Evolutionary conservation across 257 asterid genomes (phyloP).

Genomic region (Solanum dulcamara): DNA sequence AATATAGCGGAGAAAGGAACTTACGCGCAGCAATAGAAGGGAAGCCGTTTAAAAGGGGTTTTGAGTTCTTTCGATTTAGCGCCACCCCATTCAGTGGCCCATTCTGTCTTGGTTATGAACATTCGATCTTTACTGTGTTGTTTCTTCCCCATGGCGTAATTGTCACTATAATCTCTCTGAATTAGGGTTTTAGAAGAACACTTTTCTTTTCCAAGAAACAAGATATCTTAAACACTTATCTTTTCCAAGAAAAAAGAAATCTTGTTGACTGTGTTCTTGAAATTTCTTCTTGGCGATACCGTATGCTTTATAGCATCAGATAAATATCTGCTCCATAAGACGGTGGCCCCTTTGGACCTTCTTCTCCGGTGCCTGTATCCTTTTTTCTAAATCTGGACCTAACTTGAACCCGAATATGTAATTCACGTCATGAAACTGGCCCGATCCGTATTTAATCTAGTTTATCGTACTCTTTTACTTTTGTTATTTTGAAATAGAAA

Average conservation of each 20-base stretch:
- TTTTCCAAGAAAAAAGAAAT: neutral
- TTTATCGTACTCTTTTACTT: no score
- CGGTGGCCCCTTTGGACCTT: neutral
- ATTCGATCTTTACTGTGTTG: constrained; percentile 97
- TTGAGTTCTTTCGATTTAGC: constrained; percentile 86
- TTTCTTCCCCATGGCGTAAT: constrained; percentile 74
- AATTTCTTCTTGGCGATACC: neutral
- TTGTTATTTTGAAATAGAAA: no score
- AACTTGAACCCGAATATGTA: neutral
- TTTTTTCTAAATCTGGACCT: neutral
- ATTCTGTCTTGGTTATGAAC: constrained; percentile 94
- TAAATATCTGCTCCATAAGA: neutral
- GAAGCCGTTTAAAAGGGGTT: constrained; percentile 80
- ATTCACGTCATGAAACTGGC: neutral
- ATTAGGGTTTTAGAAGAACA: neutral
- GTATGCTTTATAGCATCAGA: neutral
- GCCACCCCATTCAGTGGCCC: constrained; percentile 99
- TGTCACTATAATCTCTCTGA: neutral
- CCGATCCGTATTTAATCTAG: neutral
- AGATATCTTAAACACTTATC: neutral
- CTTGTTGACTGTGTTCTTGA: neutral
- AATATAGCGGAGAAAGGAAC: neutral
- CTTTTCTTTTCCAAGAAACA: neutral
- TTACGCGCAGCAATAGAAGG: constrained; percentile 99
- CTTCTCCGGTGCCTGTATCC: neutral